These are phyloP conservation scores for Entomortierella lignicola DNA, from an alignment of 192 early-diverging fungal genomes.

Conservation along the genomic window DNA sequence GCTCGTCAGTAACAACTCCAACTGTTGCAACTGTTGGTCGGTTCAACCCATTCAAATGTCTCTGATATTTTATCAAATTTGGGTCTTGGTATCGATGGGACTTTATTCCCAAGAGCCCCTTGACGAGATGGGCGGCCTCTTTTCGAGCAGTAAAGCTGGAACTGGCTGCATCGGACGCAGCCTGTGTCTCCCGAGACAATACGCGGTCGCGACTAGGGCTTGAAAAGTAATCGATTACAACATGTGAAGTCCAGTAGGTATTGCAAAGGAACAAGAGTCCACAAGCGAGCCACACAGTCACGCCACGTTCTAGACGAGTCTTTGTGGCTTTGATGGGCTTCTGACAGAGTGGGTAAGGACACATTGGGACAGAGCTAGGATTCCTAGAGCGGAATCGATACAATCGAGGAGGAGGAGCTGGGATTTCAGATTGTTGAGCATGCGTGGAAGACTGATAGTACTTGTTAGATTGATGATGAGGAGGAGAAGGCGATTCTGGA, in stretches of 20 bases:
- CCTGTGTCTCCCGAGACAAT: not conserved
- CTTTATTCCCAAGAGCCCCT: constrained; percentile 47
- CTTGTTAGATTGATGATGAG: not conserved
- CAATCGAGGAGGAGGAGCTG: constrained; percentile 42
- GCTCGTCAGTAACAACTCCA: constrained; percentile 41
- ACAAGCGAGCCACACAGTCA: constrained; percentile 45
- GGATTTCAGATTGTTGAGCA: constrained; percentile 9
- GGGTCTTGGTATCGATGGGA: constrained; percentile 35
- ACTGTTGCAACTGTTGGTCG: constrained; percentile 41
- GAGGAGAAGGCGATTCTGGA: too few species aligned
- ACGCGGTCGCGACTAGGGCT: constrained; percentile 4
- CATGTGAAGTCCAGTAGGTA: constrained; percentile 49
- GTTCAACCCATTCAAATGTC: constrained; percentile 9
- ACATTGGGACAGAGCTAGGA: constrained; percentile 35
- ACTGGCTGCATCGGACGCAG: not conserved
- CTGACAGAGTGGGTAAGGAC: constrained; percentile 39
- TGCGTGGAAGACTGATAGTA: constrained; percentile 7
- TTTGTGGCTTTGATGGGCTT: constrained; percentile 39
- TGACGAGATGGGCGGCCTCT: constrained; percentile 33
- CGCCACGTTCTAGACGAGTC: constrained; percentile 44
- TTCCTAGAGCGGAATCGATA: constrained; percentile 40
- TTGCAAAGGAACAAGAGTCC: constrained; percentile 49
- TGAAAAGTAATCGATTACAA: constrained; percentile 25
- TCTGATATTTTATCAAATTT: constrained; percentile 5
- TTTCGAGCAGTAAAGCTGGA: constrained; percentile 19